Percentiles rank a stretch among this genome's conserved stretches.
Evolutionary conservation across 2,329 filamentous ascomycete species (phyloP).

Genomic region (Colletotrichum sp.): DNA sequence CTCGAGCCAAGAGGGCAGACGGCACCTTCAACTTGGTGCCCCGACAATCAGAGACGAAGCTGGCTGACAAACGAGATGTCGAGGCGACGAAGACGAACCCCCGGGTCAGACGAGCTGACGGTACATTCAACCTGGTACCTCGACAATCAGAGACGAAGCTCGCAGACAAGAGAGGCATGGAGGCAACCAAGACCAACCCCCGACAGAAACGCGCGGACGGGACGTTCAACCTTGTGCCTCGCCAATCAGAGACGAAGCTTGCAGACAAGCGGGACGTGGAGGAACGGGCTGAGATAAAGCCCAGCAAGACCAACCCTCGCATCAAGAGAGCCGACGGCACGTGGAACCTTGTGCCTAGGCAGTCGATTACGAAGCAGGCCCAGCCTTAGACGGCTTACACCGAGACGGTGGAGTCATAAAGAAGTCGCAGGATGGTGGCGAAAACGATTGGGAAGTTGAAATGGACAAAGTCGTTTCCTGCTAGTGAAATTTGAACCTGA

Average conservation of each 20-base stretch:
- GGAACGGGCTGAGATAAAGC: neutral
- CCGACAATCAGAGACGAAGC: fast-evolving
- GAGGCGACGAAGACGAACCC: neutral
- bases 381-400: neutral
- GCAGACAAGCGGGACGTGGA: neutral
- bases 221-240: neutral
- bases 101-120: neutral
- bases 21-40: neutral
- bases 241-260: fast-evolving
- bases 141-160: neutral
- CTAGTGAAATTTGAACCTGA: neutral
- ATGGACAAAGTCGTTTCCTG: neutral
- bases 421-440: neutral
- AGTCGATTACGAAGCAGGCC: neutral
- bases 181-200: neutral
- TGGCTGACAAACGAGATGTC: neutral
- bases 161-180: neutral
- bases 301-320: neutral
- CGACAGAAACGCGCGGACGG: neutral
- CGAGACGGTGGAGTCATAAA: neutral
- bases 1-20: neutral
- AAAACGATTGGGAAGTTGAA: neutral
- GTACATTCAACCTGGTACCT: neutral
- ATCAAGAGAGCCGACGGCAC: neutral
- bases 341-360: neutral